These are phyloP conservation scores for Fagopyrum esculentum DNA, from an alignment of 148 eudicot genomes.

Conservation along the genomic window DNA sequence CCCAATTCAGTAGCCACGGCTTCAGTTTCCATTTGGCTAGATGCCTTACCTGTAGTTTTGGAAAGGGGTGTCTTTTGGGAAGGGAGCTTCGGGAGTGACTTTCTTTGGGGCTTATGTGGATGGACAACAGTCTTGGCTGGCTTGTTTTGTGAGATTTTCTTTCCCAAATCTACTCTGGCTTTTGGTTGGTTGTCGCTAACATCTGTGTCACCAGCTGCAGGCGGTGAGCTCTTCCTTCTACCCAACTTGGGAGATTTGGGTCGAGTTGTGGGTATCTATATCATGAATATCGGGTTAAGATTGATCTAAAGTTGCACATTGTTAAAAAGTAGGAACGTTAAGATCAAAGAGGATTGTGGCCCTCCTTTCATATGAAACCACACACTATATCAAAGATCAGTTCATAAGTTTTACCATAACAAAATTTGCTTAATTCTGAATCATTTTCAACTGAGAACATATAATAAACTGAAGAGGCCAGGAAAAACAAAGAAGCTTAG, in stretches of 20 bases:
- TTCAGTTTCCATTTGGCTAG: constrained; percentile 16
- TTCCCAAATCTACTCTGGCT: constrained; percentile 52
- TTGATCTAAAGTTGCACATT: neutral
- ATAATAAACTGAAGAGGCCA: neutral
- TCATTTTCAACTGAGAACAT: neutral
- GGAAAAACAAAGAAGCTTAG: neutral
- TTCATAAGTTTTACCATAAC: neutral
- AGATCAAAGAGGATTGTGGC: neutral
- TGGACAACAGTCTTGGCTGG: constrained; percentile 28
- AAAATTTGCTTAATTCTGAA: neutral
- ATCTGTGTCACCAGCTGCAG: constrained; percentile 37
- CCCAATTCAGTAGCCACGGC: constrained; percentile 16
- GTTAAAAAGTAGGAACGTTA: neutral
- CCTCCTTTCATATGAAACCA: neutral
- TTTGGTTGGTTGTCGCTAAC: constrained; percentile 16
- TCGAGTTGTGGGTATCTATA: constrained; percentile 82
- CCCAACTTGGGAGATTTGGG: constrained; percentile 92
- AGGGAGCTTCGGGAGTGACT: constrained; percentile 77
- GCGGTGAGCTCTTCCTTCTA: constrained; percentile 55
- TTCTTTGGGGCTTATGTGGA: constrained; percentile 53
- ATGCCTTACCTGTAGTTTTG: constrained; percentile 24
- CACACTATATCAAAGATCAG: neutral
- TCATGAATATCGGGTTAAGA: constrained; percentile 6
- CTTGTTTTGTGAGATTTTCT: constrained; percentile 33
- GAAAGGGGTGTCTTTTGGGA: constrained; percentile 54